These are phyloP conservation scores for Tetradesmus lagerheimii DNA, from an alignment of 139 green algal genomes.

Conservation along the genomic window DNA sequence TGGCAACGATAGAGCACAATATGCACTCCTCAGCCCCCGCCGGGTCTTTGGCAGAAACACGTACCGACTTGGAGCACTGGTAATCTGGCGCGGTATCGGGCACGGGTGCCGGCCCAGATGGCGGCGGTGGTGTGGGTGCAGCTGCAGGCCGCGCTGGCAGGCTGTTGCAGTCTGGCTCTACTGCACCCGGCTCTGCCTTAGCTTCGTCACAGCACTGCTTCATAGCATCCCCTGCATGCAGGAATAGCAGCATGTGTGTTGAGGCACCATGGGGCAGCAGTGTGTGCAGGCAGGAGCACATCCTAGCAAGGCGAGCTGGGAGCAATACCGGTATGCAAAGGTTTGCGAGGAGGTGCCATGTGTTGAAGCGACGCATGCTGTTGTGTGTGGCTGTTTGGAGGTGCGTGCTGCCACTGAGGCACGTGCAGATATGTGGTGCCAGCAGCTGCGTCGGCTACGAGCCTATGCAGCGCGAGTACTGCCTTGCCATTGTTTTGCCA, in stretches of 20 bases:
- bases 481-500: neutral
- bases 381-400: too few species aligned
- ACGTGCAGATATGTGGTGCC: too few species aligned
- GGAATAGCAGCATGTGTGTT: neutral
- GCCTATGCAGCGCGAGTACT: too few species aligned
- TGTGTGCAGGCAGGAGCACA: neutral
- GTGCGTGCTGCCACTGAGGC: too few species aligned
- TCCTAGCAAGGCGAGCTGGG: neutral
- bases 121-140: neutral
- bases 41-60: neutral
- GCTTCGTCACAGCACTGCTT: constrained; percentile 14
- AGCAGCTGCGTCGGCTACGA: too few species aligned
- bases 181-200: neutral
- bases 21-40: too few species aligned
- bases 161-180: neutral
- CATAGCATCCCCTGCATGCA: neutral
- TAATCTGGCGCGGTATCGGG: neutral
- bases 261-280: neutral
- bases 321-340: neutral
- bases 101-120: neutral
- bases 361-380: too few species aligned
- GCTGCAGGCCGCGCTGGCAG: neutral
- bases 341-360: too few species aligned
- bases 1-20: too few species aligned
- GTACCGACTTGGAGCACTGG: neutral